Percentiles rank a stretch among this genome's conserved stretches.
phyloP scores from a whole-genome alignment of 352 stramenopile genomes.

The Phytophthora cactorum region DNA sequence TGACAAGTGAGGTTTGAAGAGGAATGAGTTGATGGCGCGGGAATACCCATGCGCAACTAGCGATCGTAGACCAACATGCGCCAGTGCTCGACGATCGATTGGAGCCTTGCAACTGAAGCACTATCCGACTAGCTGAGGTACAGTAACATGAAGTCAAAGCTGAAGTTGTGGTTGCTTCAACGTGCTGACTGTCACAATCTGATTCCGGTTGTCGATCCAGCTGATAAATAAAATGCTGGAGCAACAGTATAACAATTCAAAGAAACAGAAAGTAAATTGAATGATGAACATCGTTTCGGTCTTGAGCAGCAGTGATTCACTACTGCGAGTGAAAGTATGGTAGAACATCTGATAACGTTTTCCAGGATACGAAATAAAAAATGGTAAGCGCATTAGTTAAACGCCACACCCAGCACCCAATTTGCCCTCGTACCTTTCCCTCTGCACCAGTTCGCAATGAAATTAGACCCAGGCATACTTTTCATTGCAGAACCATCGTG shows the following conservation, averaged over 20 bases:
- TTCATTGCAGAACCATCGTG: conserved; percentile 55
- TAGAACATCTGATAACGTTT: no score
- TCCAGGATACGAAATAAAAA: no score
- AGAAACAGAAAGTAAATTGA: no score
- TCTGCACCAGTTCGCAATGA: no score
- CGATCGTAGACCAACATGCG: conserved; percentile 10
- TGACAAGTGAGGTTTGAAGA: conserved; percentile 37
- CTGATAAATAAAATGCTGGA: neutral
- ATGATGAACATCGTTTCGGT: neutral
- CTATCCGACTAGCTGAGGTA: neutral
- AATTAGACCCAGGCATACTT: conserved; percentile 65
- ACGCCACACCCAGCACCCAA: no score
- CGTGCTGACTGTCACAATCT: conserved; percentile 1
- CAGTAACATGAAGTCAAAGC: no score
- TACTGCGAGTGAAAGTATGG: no score
- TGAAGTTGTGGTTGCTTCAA: neutral
- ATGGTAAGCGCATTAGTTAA: no score
- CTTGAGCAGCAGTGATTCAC: neutral
- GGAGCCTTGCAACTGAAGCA: conserved; percentile 1
- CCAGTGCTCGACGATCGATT: conserved; percentile 23
- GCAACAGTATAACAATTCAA: neutral
- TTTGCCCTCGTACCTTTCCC: neutral
- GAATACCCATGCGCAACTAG: neutral
- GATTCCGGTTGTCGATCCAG: conserved; percentile 4
- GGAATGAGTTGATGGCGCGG: neutral